Conservation (phyloP, 495 filamentous ascomycete genomes). For the Lophiostoma macrostomum region DNA sequence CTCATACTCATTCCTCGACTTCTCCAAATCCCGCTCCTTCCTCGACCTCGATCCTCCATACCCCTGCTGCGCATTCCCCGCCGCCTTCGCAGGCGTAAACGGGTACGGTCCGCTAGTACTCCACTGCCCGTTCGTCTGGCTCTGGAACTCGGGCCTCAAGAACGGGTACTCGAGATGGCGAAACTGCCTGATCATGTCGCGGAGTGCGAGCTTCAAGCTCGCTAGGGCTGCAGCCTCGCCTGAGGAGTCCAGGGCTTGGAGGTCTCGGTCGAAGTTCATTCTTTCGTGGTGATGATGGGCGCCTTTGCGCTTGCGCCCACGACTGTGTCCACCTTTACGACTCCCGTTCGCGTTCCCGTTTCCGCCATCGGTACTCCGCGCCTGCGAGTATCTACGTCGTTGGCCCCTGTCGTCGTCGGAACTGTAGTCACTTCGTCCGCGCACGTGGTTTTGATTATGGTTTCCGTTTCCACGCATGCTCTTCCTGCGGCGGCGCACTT, state of each 20-base stretch:
- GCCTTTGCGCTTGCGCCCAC: too few species aligned
- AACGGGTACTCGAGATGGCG: slow-evolving; percentile 34
- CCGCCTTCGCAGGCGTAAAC: too few species aligned
- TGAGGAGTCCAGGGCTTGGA: not conserved
- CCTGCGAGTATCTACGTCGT: too few species aligned
- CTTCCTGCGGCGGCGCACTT: not conserved
- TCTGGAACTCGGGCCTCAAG: slow-evolving; percentile 21
- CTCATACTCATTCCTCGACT: not conserved
- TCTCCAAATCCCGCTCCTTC: too few species aligned
- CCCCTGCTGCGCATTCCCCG: too few species aligned
- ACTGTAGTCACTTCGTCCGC: not conserved
- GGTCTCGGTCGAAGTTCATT: not conserved
- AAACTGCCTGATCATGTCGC: slow-evolving; percentile 30
- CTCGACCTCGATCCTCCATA: too few species aligned
- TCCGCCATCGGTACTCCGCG: too few species aligned
- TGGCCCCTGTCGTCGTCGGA: too few species aligned
- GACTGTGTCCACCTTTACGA: too few species aligned
- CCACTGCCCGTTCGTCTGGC: slow-evolving; percentile 9
- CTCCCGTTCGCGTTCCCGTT: too few species aligned
- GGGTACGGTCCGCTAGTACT: not conserved
- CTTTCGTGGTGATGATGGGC: not conserved
- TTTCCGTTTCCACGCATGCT: not conserved
- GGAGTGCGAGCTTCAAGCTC: slow-evolving; percentile 26
- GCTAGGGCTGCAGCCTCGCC: slow-evolving; percentile 18
- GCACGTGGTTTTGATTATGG: slow-evolving; percentile 6